phyloP scores from a whole-genome alignment of 2,329 filamentous ascomycete species.

The Diaporthe ampelina region DNA sequence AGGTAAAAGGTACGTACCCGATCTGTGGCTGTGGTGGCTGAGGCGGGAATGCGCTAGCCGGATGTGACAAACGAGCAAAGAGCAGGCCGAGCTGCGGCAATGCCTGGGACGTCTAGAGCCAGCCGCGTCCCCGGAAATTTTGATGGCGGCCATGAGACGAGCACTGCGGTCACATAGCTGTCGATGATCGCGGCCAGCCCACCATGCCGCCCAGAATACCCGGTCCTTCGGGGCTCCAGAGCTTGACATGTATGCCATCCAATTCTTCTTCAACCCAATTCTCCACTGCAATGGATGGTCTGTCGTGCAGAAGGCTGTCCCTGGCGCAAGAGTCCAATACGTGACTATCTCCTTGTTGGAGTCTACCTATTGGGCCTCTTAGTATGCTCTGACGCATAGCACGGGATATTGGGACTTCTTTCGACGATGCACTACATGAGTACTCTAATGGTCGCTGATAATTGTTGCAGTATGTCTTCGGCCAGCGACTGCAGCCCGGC shows the following conservation, averaged over 20 bases:
- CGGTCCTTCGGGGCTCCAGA: constrained; percentile 70
- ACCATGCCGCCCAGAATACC: constrained; percentile 79
- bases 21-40: constrained; percentile 26
- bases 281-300: constrained; percentile 40
- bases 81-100: constrained; percentile 1
- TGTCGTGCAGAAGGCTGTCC: not conserved
- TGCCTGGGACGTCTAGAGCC: constrained; percentile 35
- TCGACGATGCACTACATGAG: too few relatives aligned
- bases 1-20: constrained; percentile 9
- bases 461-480: constrained; percentile 69
- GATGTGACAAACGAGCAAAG: not conserved
- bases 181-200: constrained; percentile 43
- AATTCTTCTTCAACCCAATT: constrained; percentile 17
- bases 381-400: not conserved
- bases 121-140: constrained; percentile 41
- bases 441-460: constrained; percentile 42
- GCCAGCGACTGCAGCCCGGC: constrained; percentile 58
- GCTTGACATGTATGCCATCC: constrained; percentile 68
- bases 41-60: not conserved
- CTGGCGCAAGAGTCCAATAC: not conserved
- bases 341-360: not conserved
- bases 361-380: not conserved
- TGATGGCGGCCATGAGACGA: constrained; percentile 41
- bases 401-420: not conserved
- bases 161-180: constrained; percentile 33